These are phyloP conservation scores for Mollisiaceae sp. DNA, from an alignment of 2,329 filamentous ascomycete species.

Conservation along the genomic window DNA sequence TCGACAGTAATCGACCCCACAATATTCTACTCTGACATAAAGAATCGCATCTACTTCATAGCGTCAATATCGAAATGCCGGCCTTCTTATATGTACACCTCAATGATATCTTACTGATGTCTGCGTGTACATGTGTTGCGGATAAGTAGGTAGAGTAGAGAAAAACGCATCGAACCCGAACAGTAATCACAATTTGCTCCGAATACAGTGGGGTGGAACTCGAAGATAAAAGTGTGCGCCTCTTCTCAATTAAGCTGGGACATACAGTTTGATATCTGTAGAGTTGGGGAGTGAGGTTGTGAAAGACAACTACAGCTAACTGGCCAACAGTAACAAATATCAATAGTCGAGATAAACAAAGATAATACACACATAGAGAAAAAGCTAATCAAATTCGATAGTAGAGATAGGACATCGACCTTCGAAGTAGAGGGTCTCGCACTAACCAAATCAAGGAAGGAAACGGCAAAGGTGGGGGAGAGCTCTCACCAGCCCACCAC, in stretches of 20 bases:
- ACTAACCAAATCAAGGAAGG: neutral
- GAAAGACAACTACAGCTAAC: no score
- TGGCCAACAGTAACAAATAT: no score
- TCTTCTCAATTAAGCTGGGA: no score
- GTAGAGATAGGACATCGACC: neutral
- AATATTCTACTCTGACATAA: neutral
- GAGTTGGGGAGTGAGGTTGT: no score
- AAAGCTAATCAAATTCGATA: neutral
- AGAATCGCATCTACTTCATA: neutral
- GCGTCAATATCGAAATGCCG: no score
- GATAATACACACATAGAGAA: neutral
- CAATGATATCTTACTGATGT: neutral
- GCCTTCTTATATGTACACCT: neutral
- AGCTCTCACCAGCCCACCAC: no score
- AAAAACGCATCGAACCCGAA: no score
- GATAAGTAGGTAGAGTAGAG: no score
- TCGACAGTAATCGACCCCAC: neutral
- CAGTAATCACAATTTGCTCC: no score
- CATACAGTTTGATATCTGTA: no score
- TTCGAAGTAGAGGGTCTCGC: neutral
- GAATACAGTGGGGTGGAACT: no score
- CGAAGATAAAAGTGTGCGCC: no score
- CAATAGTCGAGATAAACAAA: neutral
- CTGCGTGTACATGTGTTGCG: neutral
- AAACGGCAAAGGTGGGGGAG: slow-evolving; percentile 5